Conservation (phyloP, 164 flowering plant genomes). For the Sedum album region DNA sequence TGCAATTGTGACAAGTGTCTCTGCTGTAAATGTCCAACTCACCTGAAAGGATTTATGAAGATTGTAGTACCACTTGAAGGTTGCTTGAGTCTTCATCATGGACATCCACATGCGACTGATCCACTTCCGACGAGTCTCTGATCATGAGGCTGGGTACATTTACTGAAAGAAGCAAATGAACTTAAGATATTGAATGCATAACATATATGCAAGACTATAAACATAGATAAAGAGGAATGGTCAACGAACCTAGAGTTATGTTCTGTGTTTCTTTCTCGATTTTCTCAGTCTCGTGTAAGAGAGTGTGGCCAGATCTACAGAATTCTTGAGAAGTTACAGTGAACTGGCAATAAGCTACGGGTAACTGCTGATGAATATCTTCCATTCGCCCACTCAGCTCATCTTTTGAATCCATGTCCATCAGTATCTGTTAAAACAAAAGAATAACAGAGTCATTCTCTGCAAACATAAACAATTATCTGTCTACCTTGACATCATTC, state of each 20-base stretch:
- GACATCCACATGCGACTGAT: background rate
- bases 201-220: background rate
- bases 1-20: background rate
- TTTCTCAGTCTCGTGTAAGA: constrained; percentile 1
- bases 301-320: constrained; percentile 4
- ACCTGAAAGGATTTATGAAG: background rate
- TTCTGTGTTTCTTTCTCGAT: background rate
- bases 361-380: background rate
- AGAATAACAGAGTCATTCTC: background rate
- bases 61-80: background rate
- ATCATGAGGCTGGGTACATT: background rate
- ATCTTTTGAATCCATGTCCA: constrained; percentile 7
- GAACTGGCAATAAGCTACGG: constrained; percentile 5
- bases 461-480: background rate
- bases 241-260: background rate
- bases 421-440: constrained; percentile 5
- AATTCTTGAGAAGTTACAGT: constrained; percentile 4
- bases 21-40: background rate
- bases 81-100: background rate
- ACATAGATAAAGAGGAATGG: background rate
- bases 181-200: background rate
- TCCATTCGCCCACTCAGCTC: constrained; percentile 3
- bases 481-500: background rate
- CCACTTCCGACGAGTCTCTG: background rate
- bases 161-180: background rate